Percentiles rank a stretch among this genome's conserved stretches.
These are phyloP conservation scores for Aegilops tauschii DNA, from an alignment of 176 grass and related monocot species.

Conservation along the genomic window DNA sequence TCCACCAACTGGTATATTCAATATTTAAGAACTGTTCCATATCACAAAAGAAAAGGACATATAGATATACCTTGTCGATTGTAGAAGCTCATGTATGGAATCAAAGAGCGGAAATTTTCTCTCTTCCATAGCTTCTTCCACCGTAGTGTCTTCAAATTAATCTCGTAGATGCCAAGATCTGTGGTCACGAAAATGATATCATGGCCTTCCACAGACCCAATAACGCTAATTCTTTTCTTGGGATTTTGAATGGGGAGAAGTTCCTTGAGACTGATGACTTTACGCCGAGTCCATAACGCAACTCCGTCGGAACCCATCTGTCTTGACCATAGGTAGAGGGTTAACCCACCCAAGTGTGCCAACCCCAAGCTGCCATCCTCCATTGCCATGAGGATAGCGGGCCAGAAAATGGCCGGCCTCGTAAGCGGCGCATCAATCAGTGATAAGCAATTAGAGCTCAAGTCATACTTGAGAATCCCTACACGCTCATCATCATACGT, in stretches of 20 bases:
- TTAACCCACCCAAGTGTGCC: not conserved
- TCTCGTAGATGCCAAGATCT: not conserved
- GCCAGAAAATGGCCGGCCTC: fast-evolving
- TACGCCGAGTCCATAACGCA: not conserved
- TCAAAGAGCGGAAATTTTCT: not conserved
- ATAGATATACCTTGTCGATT: not conserved
- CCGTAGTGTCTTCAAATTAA: not conserved
- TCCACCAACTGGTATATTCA: not conserved
- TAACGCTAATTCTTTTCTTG: not conserved
- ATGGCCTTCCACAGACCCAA: not conserved
- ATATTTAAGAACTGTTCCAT: not conserved
- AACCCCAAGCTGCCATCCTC: not conserved
- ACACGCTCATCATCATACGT: not conserved
- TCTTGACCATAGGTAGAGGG: not conserved
- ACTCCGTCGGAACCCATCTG: not conserved
- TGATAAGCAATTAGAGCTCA: not conserved
- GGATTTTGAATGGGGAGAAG: not conserved
- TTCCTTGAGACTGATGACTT: not conserved
- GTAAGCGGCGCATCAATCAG: not conserved
- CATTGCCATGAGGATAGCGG: not conserved
- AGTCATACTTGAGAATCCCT: not conserved
- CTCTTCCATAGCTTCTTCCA: not conserved
- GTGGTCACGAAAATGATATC: not conserved
- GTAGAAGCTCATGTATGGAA: not conserved
- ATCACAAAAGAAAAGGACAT: not conserved